These are phyloP conservation scores for Solanum pimpinellifolium DNA, from an alignment of 257 asterid genomes.

Conservation along the genomic window DNA sequence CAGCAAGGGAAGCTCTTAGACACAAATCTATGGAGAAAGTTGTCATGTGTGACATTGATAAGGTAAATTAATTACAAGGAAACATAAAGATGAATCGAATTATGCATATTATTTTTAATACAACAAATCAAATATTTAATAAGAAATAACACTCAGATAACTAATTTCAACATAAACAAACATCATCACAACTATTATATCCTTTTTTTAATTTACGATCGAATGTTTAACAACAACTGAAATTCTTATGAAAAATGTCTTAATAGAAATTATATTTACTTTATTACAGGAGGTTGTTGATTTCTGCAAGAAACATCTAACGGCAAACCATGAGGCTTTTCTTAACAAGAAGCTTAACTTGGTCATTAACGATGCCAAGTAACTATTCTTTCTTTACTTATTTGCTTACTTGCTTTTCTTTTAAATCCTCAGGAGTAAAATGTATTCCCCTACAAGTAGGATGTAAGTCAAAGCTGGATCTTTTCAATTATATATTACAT, in stretches of 20 bases:
- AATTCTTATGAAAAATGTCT: neutral
- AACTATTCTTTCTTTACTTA: neutral
- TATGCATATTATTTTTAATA: neutral
- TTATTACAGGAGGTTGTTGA: constrained; percentile 80
- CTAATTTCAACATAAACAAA: no score
- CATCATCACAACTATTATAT: no score
- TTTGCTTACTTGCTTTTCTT: neutral
- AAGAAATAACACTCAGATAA: neutral
- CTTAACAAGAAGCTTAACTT: constrained; percentile 61
- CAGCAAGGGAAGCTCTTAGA: constrained; percentile 89
- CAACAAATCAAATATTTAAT: neutral
- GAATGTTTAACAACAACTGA: neutral
- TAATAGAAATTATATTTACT: neutral
- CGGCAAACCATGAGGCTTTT: constrained; percentile 81
- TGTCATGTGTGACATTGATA: constrained; percentile 95
- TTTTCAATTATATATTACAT: neutral
- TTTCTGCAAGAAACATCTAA: constrained; percentile 68
- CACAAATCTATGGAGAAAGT: constrained; percentile 72
- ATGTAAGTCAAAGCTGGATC: neutral
- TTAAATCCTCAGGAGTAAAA: neutral
- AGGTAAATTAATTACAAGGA: constrained; percentile 23
- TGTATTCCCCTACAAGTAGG: neutral
- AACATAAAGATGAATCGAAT: neutral
- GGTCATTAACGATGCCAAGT: constrained; percentile 91
- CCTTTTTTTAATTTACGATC: no score